phyloP scores from a whole-genome alignment of 345 rosid genomes.

The Salix suchowensis region DNA sequence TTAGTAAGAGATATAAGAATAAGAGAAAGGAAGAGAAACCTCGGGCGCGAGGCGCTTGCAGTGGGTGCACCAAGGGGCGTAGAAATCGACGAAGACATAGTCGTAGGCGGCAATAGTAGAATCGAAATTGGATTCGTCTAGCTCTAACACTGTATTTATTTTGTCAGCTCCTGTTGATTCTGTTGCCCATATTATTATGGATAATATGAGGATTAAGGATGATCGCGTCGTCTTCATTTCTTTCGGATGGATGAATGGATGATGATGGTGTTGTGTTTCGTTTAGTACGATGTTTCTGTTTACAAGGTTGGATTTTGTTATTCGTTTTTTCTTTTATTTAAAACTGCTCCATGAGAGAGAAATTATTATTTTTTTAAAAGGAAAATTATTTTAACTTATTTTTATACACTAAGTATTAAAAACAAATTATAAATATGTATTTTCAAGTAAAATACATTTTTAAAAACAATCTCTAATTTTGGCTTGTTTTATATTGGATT shows the following conservation, averaged over 20 bases:
- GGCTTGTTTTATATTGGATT: too few species aligned
- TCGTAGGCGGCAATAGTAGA: slow-evolving; percentile 67
- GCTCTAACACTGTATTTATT: slow-evolving; percentile 62
- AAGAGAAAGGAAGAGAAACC: slow-evolving; percentile 35
- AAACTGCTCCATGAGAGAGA: background rate
- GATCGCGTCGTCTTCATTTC: background rate
- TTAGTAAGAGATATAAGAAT: background rate
- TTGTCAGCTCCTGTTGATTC: background rate
- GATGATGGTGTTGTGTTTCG: background rate
- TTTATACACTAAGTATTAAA: too few species aligned
- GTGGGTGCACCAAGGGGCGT: slow-evolving; percentile 99
- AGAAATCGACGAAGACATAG: slow-evolving; percentile 77
- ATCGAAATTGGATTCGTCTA: slow-evolving; percentile 82
- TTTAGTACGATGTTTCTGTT: background rate
- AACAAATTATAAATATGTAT: too few species aligned
- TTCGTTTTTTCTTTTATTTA: background rate
- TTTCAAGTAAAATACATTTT: too few species aligned
- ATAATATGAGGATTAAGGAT: background rate
- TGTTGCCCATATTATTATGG: background rate
- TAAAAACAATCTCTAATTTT: too few species aligned
- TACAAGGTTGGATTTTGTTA: too few species aligned
- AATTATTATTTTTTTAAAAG: too few species aligned
- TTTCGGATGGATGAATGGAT: background rate
- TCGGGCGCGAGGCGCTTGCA: slow-evolving; percentile 90
- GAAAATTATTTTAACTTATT: too few species aligned